phyloP scores from a whole-genome alignment of 1,139 yeast genomes.

The Saccharomycopsis phalli region DNA sequence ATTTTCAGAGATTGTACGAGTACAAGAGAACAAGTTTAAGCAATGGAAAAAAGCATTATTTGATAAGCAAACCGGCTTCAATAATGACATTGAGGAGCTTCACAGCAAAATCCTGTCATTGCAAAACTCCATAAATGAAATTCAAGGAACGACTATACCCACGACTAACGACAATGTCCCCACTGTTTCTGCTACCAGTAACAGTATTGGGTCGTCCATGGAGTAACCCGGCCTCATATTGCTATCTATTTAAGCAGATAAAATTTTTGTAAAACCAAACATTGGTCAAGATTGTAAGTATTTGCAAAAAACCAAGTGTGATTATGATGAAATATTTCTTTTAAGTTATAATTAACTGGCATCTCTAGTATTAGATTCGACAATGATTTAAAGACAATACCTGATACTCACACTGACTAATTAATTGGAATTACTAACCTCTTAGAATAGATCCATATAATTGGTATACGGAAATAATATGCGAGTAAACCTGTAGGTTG shows the following conservation, averaged over 20 bases:
- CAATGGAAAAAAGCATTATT: constrained; percentile 57
- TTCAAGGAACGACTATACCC: not conserved
- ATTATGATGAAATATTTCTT: constrained; percentile 18
- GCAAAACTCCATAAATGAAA: constrained; percentile 31
- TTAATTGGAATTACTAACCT: no score
- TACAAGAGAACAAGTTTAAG: constrained; percentile 54
- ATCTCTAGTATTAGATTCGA: constrained; percentile 22
- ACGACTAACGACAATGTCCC: not conserved
- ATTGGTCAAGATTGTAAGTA: no score
- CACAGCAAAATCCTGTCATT: constrained; percentile 32
- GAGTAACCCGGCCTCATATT: not conserved
- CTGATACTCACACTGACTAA: constrained; percentile 7
- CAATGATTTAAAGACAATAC: constrained; percentile 20
- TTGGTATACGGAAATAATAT: no score
- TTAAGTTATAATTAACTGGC: constrained; percentile 18
- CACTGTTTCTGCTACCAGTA: not conserved
- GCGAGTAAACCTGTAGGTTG: no score
- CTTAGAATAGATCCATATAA: no score
- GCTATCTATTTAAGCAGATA: no score
- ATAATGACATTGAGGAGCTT: constrained; percentile 43
- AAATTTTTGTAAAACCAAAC: no score
- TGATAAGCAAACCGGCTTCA: constrained; percentile 46
- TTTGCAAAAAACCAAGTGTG: no score
- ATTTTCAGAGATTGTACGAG: constrained; percentile 39
- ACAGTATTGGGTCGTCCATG: not conserved